phyloP scores from a whole-genome alignment of 805 yeast species.

The Ogataea salicorniae region DNA sequence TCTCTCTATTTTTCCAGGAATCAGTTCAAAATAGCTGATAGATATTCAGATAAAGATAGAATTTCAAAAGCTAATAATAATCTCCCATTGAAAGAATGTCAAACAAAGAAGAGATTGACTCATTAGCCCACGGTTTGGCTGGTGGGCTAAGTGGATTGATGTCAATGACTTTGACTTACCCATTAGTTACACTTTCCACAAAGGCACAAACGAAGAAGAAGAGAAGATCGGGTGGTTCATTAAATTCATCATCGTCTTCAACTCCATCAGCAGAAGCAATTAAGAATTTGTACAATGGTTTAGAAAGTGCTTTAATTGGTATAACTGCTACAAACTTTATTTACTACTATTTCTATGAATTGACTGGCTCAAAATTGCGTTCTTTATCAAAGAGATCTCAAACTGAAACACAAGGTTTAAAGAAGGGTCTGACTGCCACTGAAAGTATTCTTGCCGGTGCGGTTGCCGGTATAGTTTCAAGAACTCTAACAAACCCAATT shows the following conservation, averaged over 20 bases:
- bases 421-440: constrained; percentile 45
- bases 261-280: constrained; percentile 46
- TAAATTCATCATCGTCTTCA: neutral
- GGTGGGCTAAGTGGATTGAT: constrained; percentile 94
- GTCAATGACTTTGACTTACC: constrained; percentile 83
- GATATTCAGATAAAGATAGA: no score
- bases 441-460: constrained; percentile 78
- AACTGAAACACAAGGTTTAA: neutral
- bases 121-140: constrained; percentile 83
- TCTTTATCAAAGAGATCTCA: neutral
- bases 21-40: no score
- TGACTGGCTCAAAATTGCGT: constrained; percentile 36
- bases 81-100: neutral
- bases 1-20: no score
- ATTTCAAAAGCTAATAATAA: no score
- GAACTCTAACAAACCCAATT: constrained; percentile 77
- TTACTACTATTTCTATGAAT: constrained; percentile 87
- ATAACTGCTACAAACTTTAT: constrained; percentile 81
- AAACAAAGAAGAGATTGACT: constrained; percentile 31
- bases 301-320: constrained; percentile 84
- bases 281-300: constrained; percentile 72
- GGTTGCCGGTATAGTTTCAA: constrained; percentile 82
- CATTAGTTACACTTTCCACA: constrained; percentile 80
- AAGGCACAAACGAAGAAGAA: constrained; percentile 59
- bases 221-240: constrained; percentile 10